phyloP scores from a whole-genome alignment of 208 protist species.

The Acanthamoeba rhysodes region DNA sequence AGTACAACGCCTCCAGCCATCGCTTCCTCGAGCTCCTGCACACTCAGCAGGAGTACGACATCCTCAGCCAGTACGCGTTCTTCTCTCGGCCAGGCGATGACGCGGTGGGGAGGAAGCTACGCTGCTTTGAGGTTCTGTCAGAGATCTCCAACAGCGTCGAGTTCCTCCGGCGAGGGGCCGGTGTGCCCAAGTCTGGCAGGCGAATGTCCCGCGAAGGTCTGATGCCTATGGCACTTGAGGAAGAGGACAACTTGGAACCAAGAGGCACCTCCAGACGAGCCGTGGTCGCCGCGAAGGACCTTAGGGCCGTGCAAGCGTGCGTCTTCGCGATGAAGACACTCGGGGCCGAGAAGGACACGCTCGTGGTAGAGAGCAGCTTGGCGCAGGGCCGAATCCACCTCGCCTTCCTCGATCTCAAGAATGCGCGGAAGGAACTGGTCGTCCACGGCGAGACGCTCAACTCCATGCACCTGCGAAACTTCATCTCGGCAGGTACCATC shows the following conservation, averaged over 20 bases:
- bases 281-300: background rate
- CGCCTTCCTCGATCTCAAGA: slow-evolving; percentile 28
- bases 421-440: background rate
- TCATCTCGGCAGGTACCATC: background rate
- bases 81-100: background rate
- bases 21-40: background rate
- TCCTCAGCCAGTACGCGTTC: background rate
- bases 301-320: background rate
- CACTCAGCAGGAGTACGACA: background rate
- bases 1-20: background rate
- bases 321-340: background rate
- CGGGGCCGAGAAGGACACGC: background rate
- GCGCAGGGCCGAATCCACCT: background rate
- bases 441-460: background rate
- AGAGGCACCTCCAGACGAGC: background rate
- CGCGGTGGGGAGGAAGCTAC: background rate
- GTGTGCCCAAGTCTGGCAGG: background rate
- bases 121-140: background rate
- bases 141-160: background rate
- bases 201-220: background rate
- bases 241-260: background rate
- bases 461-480: background rate
- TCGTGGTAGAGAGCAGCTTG: background rate
- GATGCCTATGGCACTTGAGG: background rate
- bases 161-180: background rate